Percentiles rank a stretch among this genome's conserved stretches.
Evolutionary conservation across 176 grass and related monocot genomes (phyloP).

Genomic region (Ensete glaucum): DNA sequence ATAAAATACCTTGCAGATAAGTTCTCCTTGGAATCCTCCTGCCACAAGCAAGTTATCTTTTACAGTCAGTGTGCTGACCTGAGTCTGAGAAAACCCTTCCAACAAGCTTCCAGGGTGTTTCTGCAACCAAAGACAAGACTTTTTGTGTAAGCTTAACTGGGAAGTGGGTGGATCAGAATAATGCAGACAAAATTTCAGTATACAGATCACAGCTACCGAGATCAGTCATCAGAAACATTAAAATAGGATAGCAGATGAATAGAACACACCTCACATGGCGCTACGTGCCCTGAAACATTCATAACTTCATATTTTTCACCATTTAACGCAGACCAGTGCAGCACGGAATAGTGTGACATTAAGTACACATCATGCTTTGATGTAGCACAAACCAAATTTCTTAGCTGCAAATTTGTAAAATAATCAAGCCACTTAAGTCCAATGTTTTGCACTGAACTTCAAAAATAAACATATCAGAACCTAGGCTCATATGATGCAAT

Average conservation of each 20-base stretch:
- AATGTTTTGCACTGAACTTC: too few relatives aligned
- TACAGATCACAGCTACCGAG: too few relatives aligned
- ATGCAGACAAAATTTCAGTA: neutral
- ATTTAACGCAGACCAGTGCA: conserved; percentile 10
- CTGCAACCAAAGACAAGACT: neutral
- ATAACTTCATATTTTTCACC: conserved; percentile 7
- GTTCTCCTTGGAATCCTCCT: conserved; percentile 9
- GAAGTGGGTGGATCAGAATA: neutral
- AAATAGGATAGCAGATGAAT: neutral
- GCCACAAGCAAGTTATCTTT: conserved; percentile 8
- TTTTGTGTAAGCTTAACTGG: neutral
- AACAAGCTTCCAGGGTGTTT: conserved; percentile 8
- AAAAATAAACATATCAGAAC: too few relatives aligned
- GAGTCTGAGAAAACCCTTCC: conserved; percentile 10
- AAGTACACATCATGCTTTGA: conserved; percentile 18
- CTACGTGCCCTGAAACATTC: conserved; percentile 9
- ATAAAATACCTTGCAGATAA: conserved; percentile 6
- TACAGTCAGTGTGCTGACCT: conserved; percentile 2
- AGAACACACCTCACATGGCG: conserved; percentile 2
- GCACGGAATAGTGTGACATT: conserved; percentile 18
- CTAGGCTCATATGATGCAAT: too few relatives aligned
- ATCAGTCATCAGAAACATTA: neutral
- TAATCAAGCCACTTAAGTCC: neutral
- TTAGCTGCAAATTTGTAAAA: neutral
- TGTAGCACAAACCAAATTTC: conserved; percentile 20